phyloP scores from a whole-genome alignment of 306 rosid genomes.

The Aeschynomene evenia region DNA sequence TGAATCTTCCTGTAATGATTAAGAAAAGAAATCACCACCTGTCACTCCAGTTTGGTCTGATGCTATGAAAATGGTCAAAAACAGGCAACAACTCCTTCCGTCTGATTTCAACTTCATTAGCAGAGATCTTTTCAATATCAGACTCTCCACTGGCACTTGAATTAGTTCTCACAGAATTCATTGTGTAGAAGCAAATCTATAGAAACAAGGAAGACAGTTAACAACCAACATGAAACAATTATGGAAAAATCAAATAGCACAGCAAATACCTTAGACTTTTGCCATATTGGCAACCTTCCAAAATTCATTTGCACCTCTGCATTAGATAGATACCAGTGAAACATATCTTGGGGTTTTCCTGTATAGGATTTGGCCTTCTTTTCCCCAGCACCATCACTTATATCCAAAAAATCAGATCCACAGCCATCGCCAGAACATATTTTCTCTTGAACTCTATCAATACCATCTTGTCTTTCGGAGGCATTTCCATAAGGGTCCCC shows the following conservation, averaged over 20 bases:
- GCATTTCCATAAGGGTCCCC: conserved; percentile 51
- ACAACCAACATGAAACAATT: conserved; percentile 4
- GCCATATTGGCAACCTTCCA: conserved; percentile 74
- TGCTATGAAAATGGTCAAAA: conserved; percentile 71
- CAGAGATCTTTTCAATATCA: conserved; percentile 72
- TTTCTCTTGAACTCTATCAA: conserved; percentile 45
- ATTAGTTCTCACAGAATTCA: conserved; percentile 46
- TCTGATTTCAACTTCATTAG: conserved; percentile 69
- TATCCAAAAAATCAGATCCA: conserved; percentile 41
- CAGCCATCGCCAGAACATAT: conserved; percentile 38
- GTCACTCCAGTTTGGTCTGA: conserved; percentile 66
- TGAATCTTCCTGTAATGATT: conserved; percentile 12
- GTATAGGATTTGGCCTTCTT: conserved; percentile 29
- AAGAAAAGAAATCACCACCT: conserved; percentile 48
- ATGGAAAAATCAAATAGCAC: conserved; percentile 21
- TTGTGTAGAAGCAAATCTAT: conserved; percentile 61
- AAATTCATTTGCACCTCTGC: conserved; percentile 83
- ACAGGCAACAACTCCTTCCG: conserved; percentile 78
- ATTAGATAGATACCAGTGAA: conserved; percentile 68
- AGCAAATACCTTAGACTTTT: conserved; percentile 70
- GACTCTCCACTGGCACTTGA: conserved; percentile 56
- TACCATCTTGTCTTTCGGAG: conserved; percentile 49
- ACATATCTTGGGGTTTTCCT: conserved; percentile 55
- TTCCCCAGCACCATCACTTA: conserved; percentile 36
- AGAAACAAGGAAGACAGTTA: conserved; percentile 22